Evolutionary conservation across 176 grass and related monocot genomes (phyloP).

Genomic region (Miscanthus lutarioriparius): DNA sequence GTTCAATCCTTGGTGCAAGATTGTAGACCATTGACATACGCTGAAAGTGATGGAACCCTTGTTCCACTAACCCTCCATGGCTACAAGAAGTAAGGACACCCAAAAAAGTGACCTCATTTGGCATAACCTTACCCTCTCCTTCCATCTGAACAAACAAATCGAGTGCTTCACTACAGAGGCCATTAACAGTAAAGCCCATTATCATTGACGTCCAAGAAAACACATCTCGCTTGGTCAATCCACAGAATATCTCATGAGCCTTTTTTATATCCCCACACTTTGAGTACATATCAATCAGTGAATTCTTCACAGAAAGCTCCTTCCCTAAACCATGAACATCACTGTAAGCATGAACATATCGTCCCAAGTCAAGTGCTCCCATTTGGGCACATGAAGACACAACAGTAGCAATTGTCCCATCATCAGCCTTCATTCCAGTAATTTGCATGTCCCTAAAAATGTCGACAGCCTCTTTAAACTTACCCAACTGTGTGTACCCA

Average conservation of each 20-base stretch:
- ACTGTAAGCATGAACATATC: slow-evolving; percentile 76
- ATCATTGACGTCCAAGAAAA: slow-evolving; percentile 92
- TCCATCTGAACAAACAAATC: slow-evolving; percentile 95
- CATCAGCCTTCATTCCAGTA: slow-evolving; percentile 66
- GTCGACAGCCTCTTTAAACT: slow-evolving; percentile 61
- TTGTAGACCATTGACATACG: slow-evolving; percentile 65
- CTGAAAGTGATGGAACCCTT: slow-evolving; percentile 77
- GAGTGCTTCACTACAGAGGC: slow-evolving; percentile 63
- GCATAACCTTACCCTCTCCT: slow-evolving; percentile 50
- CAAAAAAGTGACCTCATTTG: slow-evolving; percentile 85
- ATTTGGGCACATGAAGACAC: slow-evolving; percentile 76
- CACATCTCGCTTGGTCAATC: slow-evolving; percentile 53
- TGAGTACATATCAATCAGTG: slow-evolving; percentile 92
- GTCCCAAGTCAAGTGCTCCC: slow-evolving; percentile 75
- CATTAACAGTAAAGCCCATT: slow-evolving; percentile 85
- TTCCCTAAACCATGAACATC: slow-evolving; percentile 64
- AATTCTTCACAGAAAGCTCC: slow-evolving; percentile 66
- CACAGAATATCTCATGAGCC: slow-evolving; percentile 70
- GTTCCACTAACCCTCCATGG: slow-evolving; percentile 83
- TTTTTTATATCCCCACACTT: slow-evolving; percentile 83
- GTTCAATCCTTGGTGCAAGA: slow-evolving; percentile 65
- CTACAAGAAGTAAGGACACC: slow-evolving; percentile 81
- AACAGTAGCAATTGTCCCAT: slow-evolving; percentile 72
- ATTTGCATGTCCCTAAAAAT: slow-evolving; percentile 83
- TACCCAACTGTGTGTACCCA: slow-evolving; percentile 64